Base-by-base conservation (phyloP, 768 basidiomycete genomes). In the Phanerochaete carnosa region DNA sequence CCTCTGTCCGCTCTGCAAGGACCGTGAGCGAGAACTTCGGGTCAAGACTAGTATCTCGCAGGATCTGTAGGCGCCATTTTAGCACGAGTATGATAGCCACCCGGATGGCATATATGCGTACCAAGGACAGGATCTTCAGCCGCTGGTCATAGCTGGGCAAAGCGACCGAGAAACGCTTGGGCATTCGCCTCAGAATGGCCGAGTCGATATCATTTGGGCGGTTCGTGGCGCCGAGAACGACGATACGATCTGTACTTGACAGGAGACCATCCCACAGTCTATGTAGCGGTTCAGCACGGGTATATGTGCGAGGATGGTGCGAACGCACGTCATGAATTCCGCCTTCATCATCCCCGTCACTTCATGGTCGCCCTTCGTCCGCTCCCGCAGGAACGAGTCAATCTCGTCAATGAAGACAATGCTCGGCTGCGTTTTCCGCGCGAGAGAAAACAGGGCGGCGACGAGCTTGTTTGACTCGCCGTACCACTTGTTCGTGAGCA, bases 321-420 rank as follows among this genome's bases (percentile, higher is more conserved):
- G 26, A 11, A 77, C 88, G 61, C 70, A 92, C 90, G 90, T 93
- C 91, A 94, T 93, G 67, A 93, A 93, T 69, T 94, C 92, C 0
- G 95, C 95, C 74, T 98, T 97, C 85, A 98, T 95, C 94, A 98
- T 98, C 4, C 89, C 95, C 35, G 95, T 98, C 55, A 94, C 96
- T 68, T 99, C 97, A 71, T 99, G 97, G 69, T 98, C 96, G 11
- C 89, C 88, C 58, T 85, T 83, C 28, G 87, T 86, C 62, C 97
- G 80, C 71, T 96, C 92, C 57, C 95, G 80, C 72, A 99, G 75
- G 73, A 99, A 94, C 0, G 92, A 93, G 69, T 99, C 96, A 65
- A 99, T 98, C 75, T 98, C 97, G 71, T 99, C 96, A 69, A 98
- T 97, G 74, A 99, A 99, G 65, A 99, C 95, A 70, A 99, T 98